These are phyloP conservation scores for Tagetes erecta DNA, from an alignment of 129 eudicot species.

Conservation along the genomic window DNA sequence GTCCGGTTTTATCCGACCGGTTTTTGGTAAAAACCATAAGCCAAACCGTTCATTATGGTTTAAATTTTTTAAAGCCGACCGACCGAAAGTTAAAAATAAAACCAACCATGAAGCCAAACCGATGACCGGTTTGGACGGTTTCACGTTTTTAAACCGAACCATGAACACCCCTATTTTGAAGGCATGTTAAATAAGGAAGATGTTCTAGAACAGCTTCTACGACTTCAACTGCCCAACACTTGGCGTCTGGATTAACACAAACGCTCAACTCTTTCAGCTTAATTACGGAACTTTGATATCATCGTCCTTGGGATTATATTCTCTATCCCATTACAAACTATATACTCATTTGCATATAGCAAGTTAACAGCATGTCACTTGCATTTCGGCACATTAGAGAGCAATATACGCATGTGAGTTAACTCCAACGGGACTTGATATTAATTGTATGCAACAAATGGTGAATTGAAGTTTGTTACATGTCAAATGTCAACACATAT, in stretches of 20 bases:
- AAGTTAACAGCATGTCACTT: background rate
- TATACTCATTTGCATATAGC: constrained; percentile 20
- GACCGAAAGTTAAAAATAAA: too few relatives aligned
- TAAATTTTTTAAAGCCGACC: too few relatives aligned
- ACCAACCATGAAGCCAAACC: too few relatives aligned
- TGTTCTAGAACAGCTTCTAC: constrained; percentile 23
- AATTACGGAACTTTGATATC: constrained; percentile 25
- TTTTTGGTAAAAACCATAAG: too few relatives aligned
- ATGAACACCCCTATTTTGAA: background rate
- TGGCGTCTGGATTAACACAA: constrained; percentile 20
- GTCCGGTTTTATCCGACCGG: too few relatives aligned
- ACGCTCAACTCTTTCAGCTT: constrained; percentile 35
- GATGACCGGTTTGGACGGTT: too few relatives aligned
- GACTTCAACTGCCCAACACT: constrained; percentile 34
- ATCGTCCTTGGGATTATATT: constrained; percentile 22
- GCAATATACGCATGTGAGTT: background rate
- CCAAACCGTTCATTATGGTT: too few relatives aligned
- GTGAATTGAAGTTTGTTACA: background rate
- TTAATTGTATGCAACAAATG: background rate
- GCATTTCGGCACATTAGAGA: background rate
- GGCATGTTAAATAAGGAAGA: constrained; percentile 9
- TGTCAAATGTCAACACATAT: background rate
- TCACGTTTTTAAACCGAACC: too few relatives aligned
- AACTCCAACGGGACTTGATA: background rate
- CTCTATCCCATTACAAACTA: constrained; percentile 1